Evolutionary conservation across 2,329 filamentous ascomycete species (phyloP).

Genomic region (Xylariaceae sp.): DNA sequence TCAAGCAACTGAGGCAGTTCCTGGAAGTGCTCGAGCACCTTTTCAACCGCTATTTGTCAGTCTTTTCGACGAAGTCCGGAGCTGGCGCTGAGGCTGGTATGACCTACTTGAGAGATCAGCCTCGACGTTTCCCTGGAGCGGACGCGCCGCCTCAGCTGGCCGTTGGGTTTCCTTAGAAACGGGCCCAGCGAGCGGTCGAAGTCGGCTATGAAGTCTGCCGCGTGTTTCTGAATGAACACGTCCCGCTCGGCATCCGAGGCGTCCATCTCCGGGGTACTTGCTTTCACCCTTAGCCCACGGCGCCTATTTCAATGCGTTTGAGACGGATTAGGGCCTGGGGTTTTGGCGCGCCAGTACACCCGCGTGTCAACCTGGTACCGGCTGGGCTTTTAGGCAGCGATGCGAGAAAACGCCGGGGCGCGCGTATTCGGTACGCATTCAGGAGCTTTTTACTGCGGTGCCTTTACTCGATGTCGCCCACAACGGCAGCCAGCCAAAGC

Average conservation of each 20-base stretch:
- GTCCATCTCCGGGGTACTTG: constrained; percentile 46
- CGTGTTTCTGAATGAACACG: constrained; percentile 58
- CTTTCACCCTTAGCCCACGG: neutral
- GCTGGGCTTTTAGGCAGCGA: constrained; percentile 12
- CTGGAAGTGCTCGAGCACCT: constrained; percentile 81
- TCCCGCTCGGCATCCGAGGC: constrained; percentile 57
- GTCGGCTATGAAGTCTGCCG: constrained; percentile 55
- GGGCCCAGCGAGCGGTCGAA: constrained; percentile 50
- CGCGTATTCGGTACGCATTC: neutral
- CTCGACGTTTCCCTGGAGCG: constrained; percentile 47
- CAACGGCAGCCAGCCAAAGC: too few species aligned
- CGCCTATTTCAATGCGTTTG: neutral
- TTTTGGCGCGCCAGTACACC: neutral
- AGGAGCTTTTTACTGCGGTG: too few species aligned
- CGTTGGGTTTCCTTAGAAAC: constrained; percentile 51
- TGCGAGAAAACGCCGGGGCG: neutral
- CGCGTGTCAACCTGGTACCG: neutral
- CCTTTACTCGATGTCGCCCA: too few species aligned
- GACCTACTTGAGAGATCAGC: constrained; percentile 43
- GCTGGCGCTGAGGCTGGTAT: neutral
- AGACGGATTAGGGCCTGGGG: neutral
- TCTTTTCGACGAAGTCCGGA: neutral
- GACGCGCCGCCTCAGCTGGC: constrained; percentile 47
- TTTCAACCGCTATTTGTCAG: constrained; percentile 26
- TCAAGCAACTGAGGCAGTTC: constrained; percentile 93